phyloP scores from a whole-genome alignment of 805 yeast species.

The Ogataea pilisensis region DNA sequence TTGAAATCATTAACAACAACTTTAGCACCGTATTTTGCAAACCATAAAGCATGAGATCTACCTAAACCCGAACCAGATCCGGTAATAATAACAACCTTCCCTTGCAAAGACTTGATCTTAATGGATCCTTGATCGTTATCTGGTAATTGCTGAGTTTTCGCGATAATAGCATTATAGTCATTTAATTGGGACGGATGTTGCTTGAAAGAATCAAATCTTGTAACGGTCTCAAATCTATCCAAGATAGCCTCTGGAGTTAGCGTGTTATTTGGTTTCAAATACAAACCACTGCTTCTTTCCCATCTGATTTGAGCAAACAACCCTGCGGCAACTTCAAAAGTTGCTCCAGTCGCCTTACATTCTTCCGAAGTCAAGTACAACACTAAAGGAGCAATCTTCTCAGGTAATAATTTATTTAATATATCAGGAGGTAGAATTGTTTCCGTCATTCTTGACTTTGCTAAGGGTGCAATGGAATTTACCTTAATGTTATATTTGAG shows the following conservation, averaged over 20 bases:
- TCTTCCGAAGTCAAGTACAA: constrained; percentile 70
- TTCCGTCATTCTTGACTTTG: constrained; percentile 96
- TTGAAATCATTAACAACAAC: constrained; percentile 89
- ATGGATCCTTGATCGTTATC: constrained; percentile 51
- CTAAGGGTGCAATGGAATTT: constrained; percentile 90
- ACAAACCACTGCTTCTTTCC: constrained; percentile 87
- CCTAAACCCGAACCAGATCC: constrained; percentile 98
- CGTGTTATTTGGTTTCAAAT: constrained; percentile 70
- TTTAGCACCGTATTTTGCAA: constrained; percentile 90
- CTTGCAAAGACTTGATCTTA: constrained; percentile 58
- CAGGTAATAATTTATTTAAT: constrained; percentile 76
- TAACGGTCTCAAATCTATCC: constrained; percentile 57
- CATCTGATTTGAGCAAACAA: constrained; percentile 87
- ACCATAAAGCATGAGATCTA: constrained; percentile 77
- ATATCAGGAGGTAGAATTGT: constrained; percentile 80
- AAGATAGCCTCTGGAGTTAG: constrained; percentile 86
- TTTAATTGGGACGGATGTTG: constrained; percentile 71
- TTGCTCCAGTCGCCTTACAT: constrained; percentile 62
- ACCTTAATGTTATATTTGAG: constrained; percentile 74
- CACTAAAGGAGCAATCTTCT: constrained; percentile 88
- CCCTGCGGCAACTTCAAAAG: constrained; percentile 93
- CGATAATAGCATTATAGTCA: constrained; percentile 62
- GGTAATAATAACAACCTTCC: constrained; percentile 84
- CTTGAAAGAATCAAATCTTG: constrained; percentile 53
- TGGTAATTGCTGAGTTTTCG: constrained; percentile 47